Conservation (phyloP, 345 rosid species). For the Durio zibethinus region DNA sequence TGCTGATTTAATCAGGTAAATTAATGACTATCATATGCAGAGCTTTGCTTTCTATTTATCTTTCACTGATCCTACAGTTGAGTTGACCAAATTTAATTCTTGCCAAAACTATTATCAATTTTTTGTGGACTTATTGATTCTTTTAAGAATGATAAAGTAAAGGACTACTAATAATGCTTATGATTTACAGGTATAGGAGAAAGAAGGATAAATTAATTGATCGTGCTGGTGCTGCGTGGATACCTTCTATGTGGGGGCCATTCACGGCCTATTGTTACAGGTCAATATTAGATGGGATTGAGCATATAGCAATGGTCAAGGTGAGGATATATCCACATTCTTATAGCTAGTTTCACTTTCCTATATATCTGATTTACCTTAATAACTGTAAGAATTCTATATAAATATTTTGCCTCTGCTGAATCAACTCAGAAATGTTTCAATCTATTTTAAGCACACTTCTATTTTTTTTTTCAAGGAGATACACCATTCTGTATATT, state of each 20-base stretch:
- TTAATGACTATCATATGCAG: background rate
- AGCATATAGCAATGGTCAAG: conserved; percentile 99
- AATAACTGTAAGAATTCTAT: background rate
- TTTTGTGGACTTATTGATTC: background rate
- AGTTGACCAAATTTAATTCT: background rate
- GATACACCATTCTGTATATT: background rate
- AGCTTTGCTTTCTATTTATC: background rate
- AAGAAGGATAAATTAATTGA: conserved; percentile 82
- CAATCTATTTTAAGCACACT: background rate
- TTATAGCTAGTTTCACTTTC: background rate
- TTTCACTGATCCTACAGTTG: background rate
- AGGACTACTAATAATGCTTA: background rate
- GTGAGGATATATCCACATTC: conserved; percentile 33
- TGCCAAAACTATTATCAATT: background rate
- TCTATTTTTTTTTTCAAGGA: background rate
- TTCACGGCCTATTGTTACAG: conserved; percentile 74
- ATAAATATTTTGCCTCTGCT: background rate
- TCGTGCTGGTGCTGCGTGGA: conserved; percentile 63
- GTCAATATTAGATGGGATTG: conserved; percentile 84
- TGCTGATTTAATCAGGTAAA: conserved; percentile 79
- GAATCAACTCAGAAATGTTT: background rate
- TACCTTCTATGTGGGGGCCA: conserved; percentile 96
- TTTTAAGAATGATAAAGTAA: background rate
- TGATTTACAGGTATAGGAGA: conserved; percentile 65
- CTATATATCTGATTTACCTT: background rate